These are phyloP conservation scores for Cyclotella sp. DNA, from an alignment of 108 stramenopile genomes.

Conservation along the genomic window DNA sequence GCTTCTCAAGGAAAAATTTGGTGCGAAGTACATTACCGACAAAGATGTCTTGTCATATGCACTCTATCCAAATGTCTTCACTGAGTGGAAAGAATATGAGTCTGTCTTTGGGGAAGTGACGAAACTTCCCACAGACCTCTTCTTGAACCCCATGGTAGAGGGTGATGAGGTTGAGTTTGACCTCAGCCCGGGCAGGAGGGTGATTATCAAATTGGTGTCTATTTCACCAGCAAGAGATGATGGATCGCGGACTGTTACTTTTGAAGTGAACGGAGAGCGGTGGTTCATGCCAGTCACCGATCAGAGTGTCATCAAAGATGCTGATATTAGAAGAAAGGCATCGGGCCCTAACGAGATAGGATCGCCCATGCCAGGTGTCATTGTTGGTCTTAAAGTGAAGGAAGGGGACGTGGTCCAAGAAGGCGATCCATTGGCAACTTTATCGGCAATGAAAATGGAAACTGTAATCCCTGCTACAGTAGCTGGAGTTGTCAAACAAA, in stretches of 20 bases:
- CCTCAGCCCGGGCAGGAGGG: conserved; percentile 59
- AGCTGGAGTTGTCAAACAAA: conserved; percentile 71
- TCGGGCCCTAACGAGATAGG: conserved; percentile 73
- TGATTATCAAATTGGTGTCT: conserved; percentile 64
- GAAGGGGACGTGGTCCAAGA: conserved; percentile 86
- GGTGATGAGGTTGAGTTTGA: conserved; percentile 86
- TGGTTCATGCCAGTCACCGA: conserved; percentile 76
- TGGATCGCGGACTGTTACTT: conserved; percentile 75
- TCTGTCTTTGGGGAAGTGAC: conserved; percentile 76
- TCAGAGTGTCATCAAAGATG: conserved; percentile 39
- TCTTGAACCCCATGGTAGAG: conserved; percentile 85
- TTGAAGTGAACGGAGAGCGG: conserved; percentile 89
- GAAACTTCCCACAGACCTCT: conserved; percentile 84
- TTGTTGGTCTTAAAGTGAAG: conserved; percentile 85
- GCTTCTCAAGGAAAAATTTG: conserved; percentile 60
- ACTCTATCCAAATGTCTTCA: conserved; percentile 89
- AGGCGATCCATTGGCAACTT: conserved; percentile 86
- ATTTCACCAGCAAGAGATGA: conserved; percentile 61
- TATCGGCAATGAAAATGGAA: conserved; percentile 98
- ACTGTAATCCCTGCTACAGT: conserved; percentile 82
- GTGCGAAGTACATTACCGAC: conserved; percentile 67
- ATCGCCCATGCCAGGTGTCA: conserved; percentile 93
- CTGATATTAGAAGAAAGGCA: conserved; percentile 66
- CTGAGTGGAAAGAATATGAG: conserved; percentile 80
- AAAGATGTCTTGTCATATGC: conserved; percentile 87